Evolutionary conservation across 805 yeast genomes (phyloP), one percentile per base, ranked within the genome.

Genomic region (Saccharomycopsis sp.): DNA sequence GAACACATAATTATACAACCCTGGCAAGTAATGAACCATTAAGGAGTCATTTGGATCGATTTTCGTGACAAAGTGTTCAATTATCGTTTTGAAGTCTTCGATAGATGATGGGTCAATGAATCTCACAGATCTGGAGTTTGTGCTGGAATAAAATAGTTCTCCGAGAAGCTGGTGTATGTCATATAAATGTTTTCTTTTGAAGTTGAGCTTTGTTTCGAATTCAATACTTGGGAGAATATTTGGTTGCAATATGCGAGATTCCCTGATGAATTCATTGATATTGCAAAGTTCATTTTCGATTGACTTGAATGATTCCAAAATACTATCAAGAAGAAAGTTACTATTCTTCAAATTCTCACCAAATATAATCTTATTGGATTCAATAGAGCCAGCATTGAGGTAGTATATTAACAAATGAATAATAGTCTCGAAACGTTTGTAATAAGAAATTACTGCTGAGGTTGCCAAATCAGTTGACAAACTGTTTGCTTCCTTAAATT

Each of bases 81-180:
- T 47, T 6, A 80, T 42, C 13, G 58, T 53, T 13, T 53, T 49
- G 50, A 69, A 69, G 4, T 65, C 57, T 0, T 60, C 55, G 5
- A 58, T 60, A 29, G 57, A 49, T 2, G 61, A 50, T 19, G 54
- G 45, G 30, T 64, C 62, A 19, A 37, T 33, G 22, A 38, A 25
- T n/a, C 16, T 20, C n/a, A 39, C 10, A 18, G 21, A 19, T 2
- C 16, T 31, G 29, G 62, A 62, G 2, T 63, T 61, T 5, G 69
- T 62, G 33, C 73, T 56, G 2, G 80, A 78, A 50, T 57, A 73
- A 5, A 80, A 61, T 1, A 84, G 64, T 55, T 77, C 82, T 33
- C 88, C 79, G 41, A 88, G 59, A 2, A 68, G 54, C 52, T 85
- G 94, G 56, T 87, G 92, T 51, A 79, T 78, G 37, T 64, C 65